Conservation (phyloP, 192 early-diverging fungal genomes). For the Linnemannia elongata region DNA sequence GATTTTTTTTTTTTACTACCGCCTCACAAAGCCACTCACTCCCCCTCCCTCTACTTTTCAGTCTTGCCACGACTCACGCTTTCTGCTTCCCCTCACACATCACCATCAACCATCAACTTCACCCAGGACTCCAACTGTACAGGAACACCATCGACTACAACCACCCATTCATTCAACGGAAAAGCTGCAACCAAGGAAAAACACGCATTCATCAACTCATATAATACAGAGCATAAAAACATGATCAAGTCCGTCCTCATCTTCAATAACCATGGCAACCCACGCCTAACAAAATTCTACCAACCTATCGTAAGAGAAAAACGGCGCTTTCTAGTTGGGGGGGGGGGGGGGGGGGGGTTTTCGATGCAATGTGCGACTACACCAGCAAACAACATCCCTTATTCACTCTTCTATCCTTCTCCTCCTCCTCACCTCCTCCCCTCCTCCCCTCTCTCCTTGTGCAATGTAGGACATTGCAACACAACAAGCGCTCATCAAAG, state of each 20-base stretch:
- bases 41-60: background rate
- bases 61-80: background rate
- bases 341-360: too few relatives aligned
- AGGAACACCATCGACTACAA: slow-evolving; percentile 5
- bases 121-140: background rate
- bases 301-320: slow-evolving; percentile 80
- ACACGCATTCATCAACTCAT: background rate
- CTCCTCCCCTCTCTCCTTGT: background rate
- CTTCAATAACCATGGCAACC: slow-evolving; percentile 98
- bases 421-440: background rate
- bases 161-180: background rate
- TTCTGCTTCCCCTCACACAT: background rate
- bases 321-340: background rate
- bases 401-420: background rate
- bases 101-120: background rate
- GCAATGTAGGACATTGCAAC: slow-evolving; percentile 76
- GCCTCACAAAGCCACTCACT: background rate
- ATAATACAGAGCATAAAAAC: background rate
- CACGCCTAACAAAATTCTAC: slow-evolving; percentile 94
- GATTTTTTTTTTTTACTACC: background rate
- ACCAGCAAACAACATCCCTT: background rate
- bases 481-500: slow-evolving; percentile 90
- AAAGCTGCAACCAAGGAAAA: background rate
- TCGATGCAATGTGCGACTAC: background rate
- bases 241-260: slow-evolving; percentile 99